Conservation (phyloP, 1,139 yeast genomes). For the Saccharomyces uvarum region DNA sequence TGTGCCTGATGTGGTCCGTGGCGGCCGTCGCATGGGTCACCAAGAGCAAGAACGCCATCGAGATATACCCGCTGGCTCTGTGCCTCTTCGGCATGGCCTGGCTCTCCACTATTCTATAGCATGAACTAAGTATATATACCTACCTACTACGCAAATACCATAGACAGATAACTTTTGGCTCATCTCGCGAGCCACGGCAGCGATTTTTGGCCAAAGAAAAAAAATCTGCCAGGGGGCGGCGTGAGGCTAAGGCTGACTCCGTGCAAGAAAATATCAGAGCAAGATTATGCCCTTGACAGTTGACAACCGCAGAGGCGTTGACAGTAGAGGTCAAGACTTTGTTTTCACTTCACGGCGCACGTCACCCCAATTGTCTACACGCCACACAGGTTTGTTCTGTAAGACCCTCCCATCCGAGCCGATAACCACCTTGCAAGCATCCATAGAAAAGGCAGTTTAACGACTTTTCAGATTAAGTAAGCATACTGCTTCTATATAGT, state of each 20-base stretch:
- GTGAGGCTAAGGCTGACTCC: neutral
- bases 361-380: neutral
- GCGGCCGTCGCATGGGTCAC: slow-evolving; percentile 23
- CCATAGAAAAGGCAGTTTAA: neutral
- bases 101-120: slow-evolving; percentile 18
- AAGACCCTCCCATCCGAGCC: neutral
- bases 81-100: slow-evolving; percentile 26
- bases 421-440: neutral
- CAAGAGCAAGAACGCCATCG: slow-evolving; percentile 20
- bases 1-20: slow-evolving; percentile 25
- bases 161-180: neutral
- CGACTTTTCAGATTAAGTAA: neutral
- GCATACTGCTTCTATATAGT: neutral
- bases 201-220: neutral
- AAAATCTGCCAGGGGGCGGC: neutral
- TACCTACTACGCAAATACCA: neutral
- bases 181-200: neutral
- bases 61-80: slow-evolving; percentile 25
- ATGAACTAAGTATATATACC: neutral
- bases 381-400: no score
- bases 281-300: neutral
- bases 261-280: neutral
- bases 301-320: neutral
- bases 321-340: neutral
- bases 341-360: neutral